A percentile compares a stretch with the other conserved stretches of the same genome.
phyloP scores from a whole-genome alignment of 345 rosid species.

The Moricandia arvensis region DNA sequence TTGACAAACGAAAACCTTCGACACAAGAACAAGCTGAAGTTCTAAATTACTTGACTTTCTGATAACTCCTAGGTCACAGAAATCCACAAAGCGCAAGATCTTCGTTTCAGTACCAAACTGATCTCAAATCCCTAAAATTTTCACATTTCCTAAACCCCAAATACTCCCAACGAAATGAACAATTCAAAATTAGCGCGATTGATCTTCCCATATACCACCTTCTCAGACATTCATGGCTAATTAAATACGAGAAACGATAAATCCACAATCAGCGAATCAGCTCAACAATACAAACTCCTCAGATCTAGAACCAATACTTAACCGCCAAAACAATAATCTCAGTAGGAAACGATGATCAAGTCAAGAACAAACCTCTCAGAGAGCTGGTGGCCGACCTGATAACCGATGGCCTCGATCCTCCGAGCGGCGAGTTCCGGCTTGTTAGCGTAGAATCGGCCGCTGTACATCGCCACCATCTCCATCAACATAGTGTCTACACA shows the following conservation, averaged over 20 bases:
- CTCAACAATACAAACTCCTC: background rate
- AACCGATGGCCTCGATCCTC: slow-evolving; percentile 97
- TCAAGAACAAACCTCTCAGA: slow-evolving; percentile 67
- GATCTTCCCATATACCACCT: slow-evolving; percentile 1
- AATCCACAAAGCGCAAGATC: background rate
- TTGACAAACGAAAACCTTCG: background rate
- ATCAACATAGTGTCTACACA: slow-evolving; percentile 78
- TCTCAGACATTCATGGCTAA: background rate
- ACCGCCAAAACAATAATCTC: background rate
- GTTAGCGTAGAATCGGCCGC: slow-evolving; percentile 74
- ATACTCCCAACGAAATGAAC: background rate
- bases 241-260: slow-evolving; percentile 6
- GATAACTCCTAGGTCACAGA: background rate
- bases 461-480: slow-evolving; percentile 85
- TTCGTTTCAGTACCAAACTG: background rate
- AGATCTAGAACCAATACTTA: slow-evolving; percentile 25
- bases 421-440: slow-evolving; percentile 99
- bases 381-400: slow-evolving; percentile 99
- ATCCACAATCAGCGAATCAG: background rate
- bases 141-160: background rate
- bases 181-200: background rate
- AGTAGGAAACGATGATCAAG: slow-evolving; percentile 18
- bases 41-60: background rate
- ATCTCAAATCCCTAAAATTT: background rate
- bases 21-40: background rate